Conservation (phyloP, 768 basidiomycete species). For the Trametopsis cervina region DNA sequence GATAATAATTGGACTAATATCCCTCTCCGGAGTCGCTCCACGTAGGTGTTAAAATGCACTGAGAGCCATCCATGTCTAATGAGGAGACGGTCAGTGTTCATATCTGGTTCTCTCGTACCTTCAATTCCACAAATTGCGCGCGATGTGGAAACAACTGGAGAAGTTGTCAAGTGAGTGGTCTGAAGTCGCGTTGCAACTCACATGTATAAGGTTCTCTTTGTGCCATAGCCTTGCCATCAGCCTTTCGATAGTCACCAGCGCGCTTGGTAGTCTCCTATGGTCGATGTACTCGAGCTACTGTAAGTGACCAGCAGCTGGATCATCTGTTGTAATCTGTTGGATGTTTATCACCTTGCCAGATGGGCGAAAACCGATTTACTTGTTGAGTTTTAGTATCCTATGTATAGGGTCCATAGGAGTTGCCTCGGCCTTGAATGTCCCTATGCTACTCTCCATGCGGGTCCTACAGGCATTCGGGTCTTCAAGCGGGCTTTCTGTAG, state of each 20-base stretch:
- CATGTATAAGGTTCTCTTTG: not conserved
- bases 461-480: conserved; percentile 62
- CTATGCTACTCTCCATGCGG: conserved; percentile 50
- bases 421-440: conserved; percentile 35
- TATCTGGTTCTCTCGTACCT: conserved; percentile 63
- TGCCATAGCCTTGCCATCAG: conserved; percentile 42
- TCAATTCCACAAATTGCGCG: conserved; percentile 66
- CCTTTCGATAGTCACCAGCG: conserved; percentile 38
- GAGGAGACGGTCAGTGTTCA: conserved; percentile 54
- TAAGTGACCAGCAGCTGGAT: not conserved
- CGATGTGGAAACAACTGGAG: conserved; percentile 51
- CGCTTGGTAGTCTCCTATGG: conserved; percentile 45
- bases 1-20: conserved; percentile 49
- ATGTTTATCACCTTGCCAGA: conserved; percentile 31
- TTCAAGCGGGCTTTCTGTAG: conserved; percentile 48
- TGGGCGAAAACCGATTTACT: conserved; percentile 56
- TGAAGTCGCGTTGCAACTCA: too few relatives aligned
- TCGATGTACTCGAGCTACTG: conserved; percentile 46
- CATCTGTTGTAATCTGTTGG: not conserved
- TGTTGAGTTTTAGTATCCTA: conserved; percentile 52
- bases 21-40: conserved; percentile 56
- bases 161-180: conserved; percentile 54
- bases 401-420: conserved; percentile 57
- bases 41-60: conserved; percentile 35
- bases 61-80: not conserved